A percentile compares a stretch with the other conserved stretches of the same genome.
Evolutionary conservation across 2,329 filamentous ascomycete genomes (phyloP).

Genomic region (Aspergillus sp.): DNA sequence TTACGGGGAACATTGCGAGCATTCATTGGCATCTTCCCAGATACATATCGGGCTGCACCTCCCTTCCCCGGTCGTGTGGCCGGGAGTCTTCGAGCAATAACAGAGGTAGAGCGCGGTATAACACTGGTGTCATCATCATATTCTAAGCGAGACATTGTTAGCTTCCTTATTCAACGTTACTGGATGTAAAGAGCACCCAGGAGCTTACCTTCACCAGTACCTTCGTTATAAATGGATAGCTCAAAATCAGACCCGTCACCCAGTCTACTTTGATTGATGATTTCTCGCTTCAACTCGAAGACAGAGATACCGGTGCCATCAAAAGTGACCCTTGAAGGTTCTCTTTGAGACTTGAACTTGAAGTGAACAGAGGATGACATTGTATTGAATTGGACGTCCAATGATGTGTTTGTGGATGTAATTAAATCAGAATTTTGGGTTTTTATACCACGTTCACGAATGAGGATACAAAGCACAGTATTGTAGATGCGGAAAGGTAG

Average conservation of each 20-base stretch:
- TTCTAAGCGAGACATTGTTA: constrained; percentile 56
- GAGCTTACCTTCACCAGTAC: constrained; percentile 80
- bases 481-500: constrained; percentile 8
- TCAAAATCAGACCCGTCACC: constrained; percentile 97
- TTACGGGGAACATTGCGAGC: constrained; percentile 76
- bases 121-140: constrained; percentile 98
- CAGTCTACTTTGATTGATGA: constrained; percentile 89
- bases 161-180: not conserved
- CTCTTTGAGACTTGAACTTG: constrained; percentile 99
- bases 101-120: constrained; percentile 90
- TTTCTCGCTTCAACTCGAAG: constrained; percentile 98
- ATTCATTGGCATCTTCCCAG: constrained; percentile 88
- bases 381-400: constrained; percentile 44
- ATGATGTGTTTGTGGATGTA: constrained; percentile 27
- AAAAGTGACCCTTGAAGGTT: constrained; percentile 90
- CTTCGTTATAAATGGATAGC: constrained; percentile 88
- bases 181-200: not conserved
- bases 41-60: constrained; percentile 89
- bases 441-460: constrained; percentile 23
- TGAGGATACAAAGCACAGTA: constrained; percentile 26
- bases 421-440: constrained; percentile 29
- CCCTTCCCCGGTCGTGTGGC: constrained; percentile 83
- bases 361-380: constrained; percentile 99
- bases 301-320: constrained; percentile 97
- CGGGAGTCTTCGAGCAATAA: constrained; percentile 83